phyloP scores from a whole-genome alignment of 306 rosid genomes.

The Cucurbita argyrosperma region DNA sequence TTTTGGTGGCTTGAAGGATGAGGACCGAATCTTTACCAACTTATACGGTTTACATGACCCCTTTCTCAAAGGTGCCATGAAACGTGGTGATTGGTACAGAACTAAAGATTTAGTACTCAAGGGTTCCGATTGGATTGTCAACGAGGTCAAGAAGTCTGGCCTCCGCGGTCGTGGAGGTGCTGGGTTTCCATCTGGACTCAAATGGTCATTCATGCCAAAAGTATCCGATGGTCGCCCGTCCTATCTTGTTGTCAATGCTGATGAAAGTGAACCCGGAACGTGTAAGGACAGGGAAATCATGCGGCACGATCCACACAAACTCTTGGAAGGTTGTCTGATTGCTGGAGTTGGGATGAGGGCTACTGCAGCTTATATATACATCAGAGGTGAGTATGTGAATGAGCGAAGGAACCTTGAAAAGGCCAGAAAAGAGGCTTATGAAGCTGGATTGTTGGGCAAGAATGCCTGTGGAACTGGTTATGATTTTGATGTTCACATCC shows the following conservation, averaged over 20 bases:
- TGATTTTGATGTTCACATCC: constrained; percentile 93
- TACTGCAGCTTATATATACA: constrained; percentile 86
- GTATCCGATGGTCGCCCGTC: constrained; percentile 98
- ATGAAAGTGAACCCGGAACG: constrained; percentile 99
- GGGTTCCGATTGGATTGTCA: constrained; percentile 98
- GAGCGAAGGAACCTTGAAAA: constrained; percentile 74
- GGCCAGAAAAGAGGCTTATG: constrained; percentile 88
- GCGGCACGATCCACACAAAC: constrained; percentile 94
- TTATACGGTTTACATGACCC: constrained; percentile 90
- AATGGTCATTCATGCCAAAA: constrained; percentile 99
- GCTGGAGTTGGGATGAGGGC: constrained; percentile 99
- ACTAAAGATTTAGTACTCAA: constrained; percentile 84
- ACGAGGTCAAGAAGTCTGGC: constrained; percentile 91
- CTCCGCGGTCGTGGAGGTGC: constrained; percentile 99
- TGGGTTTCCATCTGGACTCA: constrained; percentile 96
- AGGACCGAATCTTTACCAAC: constrained; percentile 94
- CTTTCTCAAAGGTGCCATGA: constrained; percentile 94
- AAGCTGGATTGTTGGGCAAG: constrained; percentile 80
- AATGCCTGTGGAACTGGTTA: constrained; percentile 97
- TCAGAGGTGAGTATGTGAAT: constrained; percentile 92
- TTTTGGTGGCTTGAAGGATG: constrained; percentile 92
- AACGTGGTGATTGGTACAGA: constrained; percentile 86
- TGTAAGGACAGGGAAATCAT: constrained; percentile 96
- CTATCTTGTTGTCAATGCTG: constrained; percentile 94
- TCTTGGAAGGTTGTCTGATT: constrained; percentile 90